Conservation (phyloP, 169 alveolate species). For the Plasmodium cynomolgi region DNA sequence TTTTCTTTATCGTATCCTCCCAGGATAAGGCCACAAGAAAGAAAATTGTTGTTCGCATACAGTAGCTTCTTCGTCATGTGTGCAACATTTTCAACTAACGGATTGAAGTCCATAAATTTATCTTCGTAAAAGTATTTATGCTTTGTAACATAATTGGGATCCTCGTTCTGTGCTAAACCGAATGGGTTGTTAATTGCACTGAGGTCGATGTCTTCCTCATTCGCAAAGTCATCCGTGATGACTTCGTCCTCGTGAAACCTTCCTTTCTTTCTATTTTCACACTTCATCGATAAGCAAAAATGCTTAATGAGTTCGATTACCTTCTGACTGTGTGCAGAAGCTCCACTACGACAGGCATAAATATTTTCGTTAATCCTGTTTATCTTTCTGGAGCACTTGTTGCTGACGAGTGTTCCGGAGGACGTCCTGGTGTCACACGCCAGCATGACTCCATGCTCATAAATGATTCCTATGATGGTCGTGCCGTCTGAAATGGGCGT, state of each 20-base stretch:
- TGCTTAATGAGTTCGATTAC: conserved; percentile 86
- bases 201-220: conserved; percentile 49
- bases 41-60: conserved; percentile 89
- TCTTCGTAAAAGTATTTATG: conserved; percentile 70
- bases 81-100: conserved; percentile 85
- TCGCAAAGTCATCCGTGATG: conserved; percentile 75
- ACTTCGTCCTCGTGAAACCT: conserved; percentile 83
- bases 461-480: conserved; percentile 92
- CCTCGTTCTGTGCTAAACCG: neutral
- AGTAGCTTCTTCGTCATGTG: conserved; percentile 83
- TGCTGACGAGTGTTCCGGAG: conserved; percentile 92
- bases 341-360: conserved; percentile 94
- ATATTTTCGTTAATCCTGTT: conserved; percentile 89
- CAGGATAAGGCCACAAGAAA: conserved; percentile 91
- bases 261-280: conserved; percentile 86
- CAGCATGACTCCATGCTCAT: conserved; percentile 92
- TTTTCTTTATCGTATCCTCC: conserved; percentile 92
- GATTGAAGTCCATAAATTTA: conserved; percentile 72
- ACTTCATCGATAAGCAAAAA: conserved; percentile 87
- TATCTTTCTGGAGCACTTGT: conserved; percentile 93
- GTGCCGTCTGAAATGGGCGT: conserved; percentile 87
- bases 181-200: neutral
- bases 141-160: conserved; percentile 24
- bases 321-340: conserved; percentile 96
- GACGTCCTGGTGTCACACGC: conserved; percentile 97